Conservation (phyloP, 2,329 filamentous ascomycete genomes). For the Coniochaeta ligniaria region DNA sequence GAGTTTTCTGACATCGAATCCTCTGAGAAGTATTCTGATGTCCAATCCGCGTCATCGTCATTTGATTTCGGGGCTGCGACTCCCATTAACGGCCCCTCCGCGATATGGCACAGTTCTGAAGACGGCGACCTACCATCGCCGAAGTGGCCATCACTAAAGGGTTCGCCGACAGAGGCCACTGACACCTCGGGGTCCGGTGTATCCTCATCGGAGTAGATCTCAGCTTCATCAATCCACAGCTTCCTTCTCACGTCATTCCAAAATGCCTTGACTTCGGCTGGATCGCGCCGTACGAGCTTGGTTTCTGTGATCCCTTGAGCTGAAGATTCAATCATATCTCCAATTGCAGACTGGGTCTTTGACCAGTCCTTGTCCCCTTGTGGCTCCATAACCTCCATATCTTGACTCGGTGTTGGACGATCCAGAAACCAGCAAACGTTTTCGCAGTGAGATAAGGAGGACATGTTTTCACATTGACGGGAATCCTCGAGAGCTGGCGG, state of each 20-base stretch:
- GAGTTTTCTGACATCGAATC: background rate
- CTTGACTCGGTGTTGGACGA: background rate
- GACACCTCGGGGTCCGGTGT: background rate
- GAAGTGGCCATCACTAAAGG: background rate
- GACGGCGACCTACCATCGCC: background rate
- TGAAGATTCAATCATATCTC: background rate
- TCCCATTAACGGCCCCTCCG: background rate
- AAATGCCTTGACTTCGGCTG: slow-evolving; percentile 6
- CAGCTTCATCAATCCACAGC: slow-evolving; percentile 11
- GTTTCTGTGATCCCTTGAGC: background rate
- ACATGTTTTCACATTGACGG: background rate
- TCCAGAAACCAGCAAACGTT: background rate
- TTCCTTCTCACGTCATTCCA: slow-evolving; percentile 8
- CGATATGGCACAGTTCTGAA: background rate
- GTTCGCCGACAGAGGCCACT: background rate
- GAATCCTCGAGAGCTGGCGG: background rate
- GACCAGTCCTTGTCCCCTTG: background rate
- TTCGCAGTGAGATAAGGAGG: background rate
- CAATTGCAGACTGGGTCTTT: background rate
- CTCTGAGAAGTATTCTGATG: background rate
- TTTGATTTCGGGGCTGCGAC: background rate
- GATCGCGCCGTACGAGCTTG: background rate
- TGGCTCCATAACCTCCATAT: background rate
- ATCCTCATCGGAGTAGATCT: slow-evolving; percentile 4
- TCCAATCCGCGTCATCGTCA: background rate